These are phyloP conservation scores for Gymnopilus dilepis DNA, from an alignment of 768 basidiomycete species.

Conservation along the genomic window DNA sequence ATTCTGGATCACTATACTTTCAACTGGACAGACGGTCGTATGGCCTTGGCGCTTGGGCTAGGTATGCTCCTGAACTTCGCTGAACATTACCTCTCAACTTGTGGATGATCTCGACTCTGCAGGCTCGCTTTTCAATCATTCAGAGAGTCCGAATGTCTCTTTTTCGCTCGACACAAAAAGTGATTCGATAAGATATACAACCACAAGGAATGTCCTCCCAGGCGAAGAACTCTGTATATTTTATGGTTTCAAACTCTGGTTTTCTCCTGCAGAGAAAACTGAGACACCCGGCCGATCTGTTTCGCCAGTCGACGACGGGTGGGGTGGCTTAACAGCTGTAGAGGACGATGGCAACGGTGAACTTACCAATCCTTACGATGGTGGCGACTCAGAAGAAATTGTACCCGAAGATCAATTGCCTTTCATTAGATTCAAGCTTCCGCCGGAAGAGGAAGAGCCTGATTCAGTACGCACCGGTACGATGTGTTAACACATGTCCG, in stretches of 20 bases:
- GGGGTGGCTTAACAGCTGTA: constrained; percentile 47
- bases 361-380: constrained; percentile 33
- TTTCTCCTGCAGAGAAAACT: constrained; percentile 44
- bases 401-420: constrained; percentile 67
- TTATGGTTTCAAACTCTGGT: constrained; percentile 74
- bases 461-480: constrained; percentile 62
- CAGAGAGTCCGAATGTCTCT: constrained; percentile 69
- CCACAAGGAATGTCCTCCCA: constrained; percentile 53
- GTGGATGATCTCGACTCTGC: neutral
- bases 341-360: constrained; percentile 25
- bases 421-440: constrained; percentile 63
- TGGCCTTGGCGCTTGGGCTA: constrained; percentile 81
- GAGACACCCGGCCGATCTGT: neutral
- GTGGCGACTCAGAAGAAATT: constrained; percentile 50
- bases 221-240: constrained; percentile 84
- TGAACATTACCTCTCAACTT: neutral
- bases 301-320: constrained; percentile 44
- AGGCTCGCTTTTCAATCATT: constrained; percentile 86
- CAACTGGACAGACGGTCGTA: constrained; percentile 71
- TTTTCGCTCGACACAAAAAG: constrained; percentile 57
- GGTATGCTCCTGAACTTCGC: constrained; percentile 47
- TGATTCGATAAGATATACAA: constrained; percentile 68
- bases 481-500: constrained; percentile 16
- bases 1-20: constrained; percentile 79
- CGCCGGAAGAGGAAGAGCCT: constrained; percentile 66